Evolutionary conservation across 441 rosid species (phyloP).

Genomic region (Populus trichocarpa): DNA sequence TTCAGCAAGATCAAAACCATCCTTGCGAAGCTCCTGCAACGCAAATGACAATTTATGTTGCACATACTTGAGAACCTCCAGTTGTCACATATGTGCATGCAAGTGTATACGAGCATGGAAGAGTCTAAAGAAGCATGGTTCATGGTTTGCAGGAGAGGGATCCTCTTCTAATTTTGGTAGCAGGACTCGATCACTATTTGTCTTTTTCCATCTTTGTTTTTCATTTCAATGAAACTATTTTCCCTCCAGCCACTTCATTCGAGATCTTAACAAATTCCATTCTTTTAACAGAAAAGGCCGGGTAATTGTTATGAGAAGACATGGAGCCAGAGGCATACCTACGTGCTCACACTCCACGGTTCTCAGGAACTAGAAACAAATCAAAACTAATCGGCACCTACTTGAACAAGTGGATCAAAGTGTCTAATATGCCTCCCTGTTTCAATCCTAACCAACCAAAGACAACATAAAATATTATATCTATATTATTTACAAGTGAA

Average conservation of each 20-base stretch:
- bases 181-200: background rate
- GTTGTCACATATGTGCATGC: background rate
- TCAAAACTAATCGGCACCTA: background rate
- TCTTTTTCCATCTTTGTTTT: background rate
- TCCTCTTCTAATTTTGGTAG: background rate
- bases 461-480: background rate
- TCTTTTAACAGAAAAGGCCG: background rate
- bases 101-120: background rate
- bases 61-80: background rate
- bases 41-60: slow-evolving; percentile 12
- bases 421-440: background rate
- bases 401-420: background rate
- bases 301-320: background rate
- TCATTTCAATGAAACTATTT: background rate
- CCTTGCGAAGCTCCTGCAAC: slow-evolving; percentile 87
- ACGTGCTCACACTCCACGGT: background rate
- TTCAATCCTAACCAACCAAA: background rate
- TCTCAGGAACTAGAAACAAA: background rate
- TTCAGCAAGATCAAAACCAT: slow-evolving; percentile 96
- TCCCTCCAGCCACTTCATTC: background rate
- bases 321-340: background rate
- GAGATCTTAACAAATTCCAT: background rate
- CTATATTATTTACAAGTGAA: background rate
- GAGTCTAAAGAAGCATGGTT: background rate
- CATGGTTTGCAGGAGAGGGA: background rate